Evolutionary conservation across 208 protist genomes (phyloP).

Genomic region (Leishmania amazonensis): DNA sequence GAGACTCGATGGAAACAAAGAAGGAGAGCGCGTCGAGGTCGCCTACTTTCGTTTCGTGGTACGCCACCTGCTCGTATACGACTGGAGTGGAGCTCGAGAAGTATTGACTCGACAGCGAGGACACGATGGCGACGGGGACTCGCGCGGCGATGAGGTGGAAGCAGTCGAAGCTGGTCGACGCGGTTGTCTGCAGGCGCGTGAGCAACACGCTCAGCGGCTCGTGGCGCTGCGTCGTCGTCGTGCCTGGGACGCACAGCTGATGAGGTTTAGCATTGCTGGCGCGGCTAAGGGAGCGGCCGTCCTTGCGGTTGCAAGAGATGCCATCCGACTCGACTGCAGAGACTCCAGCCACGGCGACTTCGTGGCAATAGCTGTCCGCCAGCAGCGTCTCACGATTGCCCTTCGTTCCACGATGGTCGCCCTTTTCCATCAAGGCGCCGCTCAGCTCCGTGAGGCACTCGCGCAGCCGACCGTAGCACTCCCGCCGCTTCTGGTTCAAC

Average conservation of each 20-base stretch:
- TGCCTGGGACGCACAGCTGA: not conserved
- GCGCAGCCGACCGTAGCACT: slow-evolving; percentile 38
- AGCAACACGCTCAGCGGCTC: slow-evolving; percentile 30
- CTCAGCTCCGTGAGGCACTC: slow-evolving; percentile 40
- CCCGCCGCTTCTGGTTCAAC: slow-evolving; percentile 33
- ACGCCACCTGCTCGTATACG: slow-evolving; percentile 26
- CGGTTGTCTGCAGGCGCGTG: slow-evolving; percentile 37
- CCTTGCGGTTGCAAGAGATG: not conserved
- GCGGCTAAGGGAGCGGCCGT: not conserved
- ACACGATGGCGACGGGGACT: slow-evolving; percentile 34
- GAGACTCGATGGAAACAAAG: slow-evolving; percentile 47
- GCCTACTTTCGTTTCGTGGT: slow-evolving; percentile 31
- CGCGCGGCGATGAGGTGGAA: slow-evolving; percentile 37
- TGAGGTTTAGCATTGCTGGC: not conserved
- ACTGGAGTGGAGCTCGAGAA: slow-evolving; percentile 32
- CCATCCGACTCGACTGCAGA: not conserved
- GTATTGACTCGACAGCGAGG: slow-evolving; percentile 31
- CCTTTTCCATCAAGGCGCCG: slow-evolving; percentile 21
- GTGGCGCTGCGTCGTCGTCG: slow-evolving; percentile 6
- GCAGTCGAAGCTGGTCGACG: slow-evolving; percentile 51
- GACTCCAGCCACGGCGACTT: not conserved
- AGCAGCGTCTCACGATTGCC: slow-evolving; percentile 9
- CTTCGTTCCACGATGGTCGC: slow-evolving; percentile 6
- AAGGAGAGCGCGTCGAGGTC: slow-evolving; percentile 33
- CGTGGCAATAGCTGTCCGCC: slow-evolving; percentile 6